Base-by-base conservation (phyloP, 2,329 filamentous ascomycete genomes). In the Chaetomium globosum region DNA sequence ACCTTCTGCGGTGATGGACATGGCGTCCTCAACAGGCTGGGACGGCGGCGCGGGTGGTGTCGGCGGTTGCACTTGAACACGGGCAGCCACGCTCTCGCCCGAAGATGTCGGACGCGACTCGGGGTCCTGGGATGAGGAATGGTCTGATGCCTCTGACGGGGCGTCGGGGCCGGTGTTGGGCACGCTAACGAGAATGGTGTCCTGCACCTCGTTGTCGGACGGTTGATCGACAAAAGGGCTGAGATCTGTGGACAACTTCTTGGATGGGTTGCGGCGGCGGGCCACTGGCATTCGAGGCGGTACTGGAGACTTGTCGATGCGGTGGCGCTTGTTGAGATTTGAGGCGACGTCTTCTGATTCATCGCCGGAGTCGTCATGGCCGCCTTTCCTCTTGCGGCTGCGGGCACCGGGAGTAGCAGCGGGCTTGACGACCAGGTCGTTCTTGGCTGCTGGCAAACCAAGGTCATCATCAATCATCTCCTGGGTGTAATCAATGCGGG, bases 401-500 rank as follows among this genome's bases (percentile, higher is more conserved):
- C 77, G 77, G 59, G 74, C 74, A 75, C 54, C 58, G 6, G 72
- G 63, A 3, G 66, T 67, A 31, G 58, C 21, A 7, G 59, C 61
- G 6, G 69, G 39, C 57, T 69, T 72, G 64, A 57, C 61, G 3
- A 61, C 51, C 28, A 65, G 30, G 2, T 74, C 74, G 26, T 69
- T 48, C 39, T 74, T 73, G 30, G 69, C 56, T 6, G 66, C 66
- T 54, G 71, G 68, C 33, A 70, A 69, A 23, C 68, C 64, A 12
- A 65, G 39, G 10, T 74, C 72, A 33, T 79, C 74, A 52, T 85
- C 83, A 66, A 85, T 82, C 62, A 81, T 80, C 67, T 82, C 79
- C 69, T 84, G 82, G 39, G 82, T 83, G 77, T 87, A 87, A 74
- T 87, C 84, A 68, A 87, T 79, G 65, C 83, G 83, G 59, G 82